Percentiles rank a stretch among this genome's conserved stretches.
phyloP scores from a whole-genome alignment of 345 rosid species.

The Citrus sp. region DNA sequence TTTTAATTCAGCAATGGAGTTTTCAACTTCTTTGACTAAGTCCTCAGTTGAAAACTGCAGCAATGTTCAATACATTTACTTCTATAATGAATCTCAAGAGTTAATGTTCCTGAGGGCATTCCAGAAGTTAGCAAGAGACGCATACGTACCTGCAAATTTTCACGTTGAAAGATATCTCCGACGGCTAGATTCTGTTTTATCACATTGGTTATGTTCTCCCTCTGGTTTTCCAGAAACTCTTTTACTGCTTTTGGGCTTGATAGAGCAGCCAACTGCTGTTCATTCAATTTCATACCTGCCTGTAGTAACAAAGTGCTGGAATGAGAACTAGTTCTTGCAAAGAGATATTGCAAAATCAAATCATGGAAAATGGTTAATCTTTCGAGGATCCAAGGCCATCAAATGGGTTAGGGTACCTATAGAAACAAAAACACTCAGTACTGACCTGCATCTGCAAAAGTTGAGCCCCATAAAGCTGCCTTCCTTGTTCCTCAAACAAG shows the following conservation, averaged over 20 bases:
- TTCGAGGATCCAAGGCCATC: neutral
- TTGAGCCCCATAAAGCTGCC: conserved; percentile 86
- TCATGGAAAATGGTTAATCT: neutral
- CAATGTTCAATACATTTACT: neutral
- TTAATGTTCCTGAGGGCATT: neutral
- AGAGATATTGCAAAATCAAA: neutral
- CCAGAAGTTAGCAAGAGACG: neutral
- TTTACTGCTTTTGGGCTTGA: conserved; percentile 81
- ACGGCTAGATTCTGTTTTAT: conserved; percentile 75
- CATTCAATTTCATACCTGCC: conserved; percentile 73
- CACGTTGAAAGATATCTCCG: conserved; percentile 75
- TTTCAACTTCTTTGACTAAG: conserved; percentile 74
- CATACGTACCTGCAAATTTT: conserved; percentile 72
- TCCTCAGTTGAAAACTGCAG: conserved; percentile 76
- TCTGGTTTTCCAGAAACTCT: conserved; percentile 70
- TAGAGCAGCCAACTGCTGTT: conserved; percentile 69
- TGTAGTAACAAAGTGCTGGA: conserved; percentile 24
- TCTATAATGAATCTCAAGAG: neutral
- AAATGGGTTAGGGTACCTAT: neutral
- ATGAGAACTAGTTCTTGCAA: neutral
- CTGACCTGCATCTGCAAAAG: conserved; percentile 84
- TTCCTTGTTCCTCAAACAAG: conserved; percentile 93
- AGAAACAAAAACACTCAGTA: neutral
- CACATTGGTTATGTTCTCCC: conserved; percentile 52
- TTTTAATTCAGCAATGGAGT: conserved; percentile 72